Evolutionary conservation across 106 monocot genomes (phyloP).

Genomic region (Phalaenopsis equestris): DNA sequence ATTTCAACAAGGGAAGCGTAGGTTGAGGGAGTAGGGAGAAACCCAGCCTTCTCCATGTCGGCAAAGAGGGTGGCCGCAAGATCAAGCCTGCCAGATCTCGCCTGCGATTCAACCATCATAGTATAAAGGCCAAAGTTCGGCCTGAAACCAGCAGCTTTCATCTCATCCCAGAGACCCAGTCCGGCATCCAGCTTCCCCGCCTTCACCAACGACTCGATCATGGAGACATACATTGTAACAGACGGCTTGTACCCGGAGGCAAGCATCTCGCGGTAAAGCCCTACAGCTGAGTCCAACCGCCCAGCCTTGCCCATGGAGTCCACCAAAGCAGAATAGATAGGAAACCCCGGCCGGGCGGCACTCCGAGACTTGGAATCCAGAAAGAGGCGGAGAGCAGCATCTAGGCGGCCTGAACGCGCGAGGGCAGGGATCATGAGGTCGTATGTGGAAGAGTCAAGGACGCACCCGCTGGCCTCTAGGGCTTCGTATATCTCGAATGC

Average conservation of each 20-base stretch:
- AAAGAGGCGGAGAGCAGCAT: slow-evolving; percentile 65
- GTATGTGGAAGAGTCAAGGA: slow-evolving; percentile 49
- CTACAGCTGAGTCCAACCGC: slow-evolving; percentile 62
- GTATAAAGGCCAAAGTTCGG: slow-evolving; percentile 89
- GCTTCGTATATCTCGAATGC: slow-evolving; percentile 89
- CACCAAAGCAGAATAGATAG: slow-evolving; percentile 50
- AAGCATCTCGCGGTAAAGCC: slow-evolving; percentile 72
- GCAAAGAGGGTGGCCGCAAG: slow-evolving; percentile 44
- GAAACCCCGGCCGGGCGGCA: slow-evolving; percentile 17
- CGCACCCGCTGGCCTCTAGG: slow-evolving; percentile 25
- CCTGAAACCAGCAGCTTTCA: slow-evolving; percentile 57
- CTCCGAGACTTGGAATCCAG: slow-evolving; percentile 31
- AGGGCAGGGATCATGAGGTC: slow-evolving; percentile 74
- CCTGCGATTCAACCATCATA: slow-evolving; percentile 79
- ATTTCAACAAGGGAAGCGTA: slow-evolving; percentile 75
- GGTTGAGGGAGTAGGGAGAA: slow-evolving; percentile 71
- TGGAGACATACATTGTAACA: slow-evolving; percentile 35
- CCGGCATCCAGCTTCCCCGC: slow-evolving; percentile 87
- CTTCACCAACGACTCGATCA: slow-evolving; percentile 75
- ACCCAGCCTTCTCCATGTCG: slow-evolving; percentile 94
- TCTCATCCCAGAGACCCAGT: slow-evolving; percentile 68
- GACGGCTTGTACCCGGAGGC: slow-evolving; percentile 41
- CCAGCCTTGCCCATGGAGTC: slow-evolving; percentile 86
- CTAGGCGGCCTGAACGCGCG: slow-evolving; percentile 76
- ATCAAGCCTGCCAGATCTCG: slow-evolving; percentile 68